These are phyloP conservation scores for Fistulinella prunicolor DNA, from an alignment of 768 basidiomycete species.

Conservation along the genomic window DNA sequence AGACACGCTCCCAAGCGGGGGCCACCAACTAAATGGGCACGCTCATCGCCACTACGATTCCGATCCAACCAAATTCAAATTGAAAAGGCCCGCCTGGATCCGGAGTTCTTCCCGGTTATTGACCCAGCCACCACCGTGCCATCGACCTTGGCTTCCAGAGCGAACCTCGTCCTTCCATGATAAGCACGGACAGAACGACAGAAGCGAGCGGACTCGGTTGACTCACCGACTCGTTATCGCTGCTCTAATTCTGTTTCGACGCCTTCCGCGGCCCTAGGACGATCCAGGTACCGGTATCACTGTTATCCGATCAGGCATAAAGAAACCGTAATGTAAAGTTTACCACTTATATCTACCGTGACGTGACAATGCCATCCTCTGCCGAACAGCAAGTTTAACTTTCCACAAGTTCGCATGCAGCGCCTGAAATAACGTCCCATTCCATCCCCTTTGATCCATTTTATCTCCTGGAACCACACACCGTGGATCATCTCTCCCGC, in stretches of 20 bases:
- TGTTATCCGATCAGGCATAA: constrained; percentile 19
- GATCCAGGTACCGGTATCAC: constrained; percentile 29
- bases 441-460: too few species aligned
- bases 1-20: too few species aligned
- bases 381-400: constrained; percentile 8
- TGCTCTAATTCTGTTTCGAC: constrained; percentile 5
- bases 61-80: constrained; percentile 35
- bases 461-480: background rate
- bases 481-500: background rate
- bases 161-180: background rate
- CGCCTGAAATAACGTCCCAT: too few species aligned
- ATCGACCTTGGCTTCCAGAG: background rate
- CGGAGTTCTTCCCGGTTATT: constrained; percentile 11
- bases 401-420: too few species aligned
- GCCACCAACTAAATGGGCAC: constrained; percentile 1
- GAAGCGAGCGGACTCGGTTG: background rate
- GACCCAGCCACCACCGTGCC: background rate
- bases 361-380: constrained; percentile 13
- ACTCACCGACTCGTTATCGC: background rate
- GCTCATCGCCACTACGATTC: constrained; percentile 22
- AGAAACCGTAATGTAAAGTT: constrained; percentile 25
- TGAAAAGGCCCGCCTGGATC: constrained; percentile 14
- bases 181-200: background rate
- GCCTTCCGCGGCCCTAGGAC: constrained; percentile 32
- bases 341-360: constrained; percentile 17